phyloP scores from a whole-genome alignment of 352 stramenopile species.

The Phytophthora meadii region DNA sequence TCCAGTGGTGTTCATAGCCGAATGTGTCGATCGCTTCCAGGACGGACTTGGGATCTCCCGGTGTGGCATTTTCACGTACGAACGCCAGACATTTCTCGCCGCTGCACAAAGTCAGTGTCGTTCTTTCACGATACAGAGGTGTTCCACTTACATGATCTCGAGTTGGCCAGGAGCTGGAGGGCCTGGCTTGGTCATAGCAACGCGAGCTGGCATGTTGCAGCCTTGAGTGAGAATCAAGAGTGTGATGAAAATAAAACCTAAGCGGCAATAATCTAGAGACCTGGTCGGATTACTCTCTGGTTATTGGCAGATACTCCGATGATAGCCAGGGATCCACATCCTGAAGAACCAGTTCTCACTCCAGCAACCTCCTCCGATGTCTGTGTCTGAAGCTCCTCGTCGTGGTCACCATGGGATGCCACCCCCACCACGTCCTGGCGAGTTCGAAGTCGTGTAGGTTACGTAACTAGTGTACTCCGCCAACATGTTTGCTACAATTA shows the following conservation, averaged over 20 bases:
- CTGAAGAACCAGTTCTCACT: conserved; percentile 16
- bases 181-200: conserved; percentile 31
- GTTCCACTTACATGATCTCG: conserved; percentile 23
- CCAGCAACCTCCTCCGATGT: conserved; percentile 12
- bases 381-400: conserved; percentile 13
- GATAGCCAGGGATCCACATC: conserved; percentile 14
- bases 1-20: conserved; percentile 35
- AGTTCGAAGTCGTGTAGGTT: conserved; percentile 30
- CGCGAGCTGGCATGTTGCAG: conserved; percentile 23
- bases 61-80: conserved; percentile 36
- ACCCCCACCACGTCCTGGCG: conserved; percentile 22
- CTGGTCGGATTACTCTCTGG: neutral
- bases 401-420: conserved; percentile 29
- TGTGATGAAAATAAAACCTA: no score
- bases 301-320: conserved; percentile 16
- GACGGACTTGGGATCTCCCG: conserved; percentile 42
- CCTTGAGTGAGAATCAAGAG: conserved; percentile 8
- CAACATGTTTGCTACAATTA: no score
- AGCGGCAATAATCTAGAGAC: conserved; percentile 10
- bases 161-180: conserved; percentile 21
- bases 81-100: conserved; percentile 36
- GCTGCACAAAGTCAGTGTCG: conserved; percentile 1
- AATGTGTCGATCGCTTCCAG: conserved; percentile 51
- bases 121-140: neutral
- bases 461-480: neutral